Percentiles rank a stretch among this genome's conserved stretches.
Evolutionary conservation across 2,329 filamentous ascomycete genomes (phyloP).

Genomic region (Trichoderma harzianum): DNA sequence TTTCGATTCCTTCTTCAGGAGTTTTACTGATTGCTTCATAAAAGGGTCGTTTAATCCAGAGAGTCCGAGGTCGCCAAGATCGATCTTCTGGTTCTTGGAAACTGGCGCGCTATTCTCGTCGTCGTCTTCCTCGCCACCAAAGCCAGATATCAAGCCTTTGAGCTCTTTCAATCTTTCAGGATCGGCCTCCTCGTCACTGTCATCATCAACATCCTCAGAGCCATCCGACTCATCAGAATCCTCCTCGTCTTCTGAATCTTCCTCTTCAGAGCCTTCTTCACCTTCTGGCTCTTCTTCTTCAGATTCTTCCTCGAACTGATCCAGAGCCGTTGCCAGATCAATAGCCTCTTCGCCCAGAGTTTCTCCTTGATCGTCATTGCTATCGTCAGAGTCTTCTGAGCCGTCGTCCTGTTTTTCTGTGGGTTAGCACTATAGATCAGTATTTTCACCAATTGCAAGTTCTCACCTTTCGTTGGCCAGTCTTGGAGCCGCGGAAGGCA

Average conservation of each 20-base stretch:
- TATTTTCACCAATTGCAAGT: background rate
- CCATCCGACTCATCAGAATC: constrained; percentile 38
- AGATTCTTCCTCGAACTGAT: constrained; percentile 50
- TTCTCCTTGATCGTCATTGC: constrained; percentile 52
- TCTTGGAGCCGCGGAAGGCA: constrained; percentile 48
- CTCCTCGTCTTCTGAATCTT: constrained; percentile 44
- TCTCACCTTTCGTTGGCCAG: constrained; percentile 32
- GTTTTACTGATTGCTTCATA: constrained; percentile 75
- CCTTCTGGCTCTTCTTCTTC: constrained; percentile 49
- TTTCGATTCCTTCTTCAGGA: constrained; percentile 63
- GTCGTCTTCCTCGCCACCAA: constrained; percentile 62
- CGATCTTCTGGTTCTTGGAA: constrained; percentile 64
- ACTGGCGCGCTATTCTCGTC: constrained; percentile 39
- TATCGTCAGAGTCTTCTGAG: constrained; percentile 49
- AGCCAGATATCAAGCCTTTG: constrained; percentile 65
- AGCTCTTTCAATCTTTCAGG: constrained; percentile 62
- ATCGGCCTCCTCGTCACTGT: constrained; percentile 47
- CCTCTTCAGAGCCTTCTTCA: constrained; percentile 42
- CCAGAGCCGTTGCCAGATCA: constrained; percentile 55
- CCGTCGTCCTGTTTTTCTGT: constrained; percentile 46
- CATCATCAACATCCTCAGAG: constrained; percentile 42
- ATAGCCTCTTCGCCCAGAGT: constrained; percentile 59
- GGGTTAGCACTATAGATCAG: background rate
- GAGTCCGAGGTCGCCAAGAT: constrained; percentile 70
- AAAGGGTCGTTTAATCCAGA: constrained; percentile 68